Conservation (phyloP, 2,329 filamentous ascomycete genomes). For the Trichoderma endophyticum region DNA sequence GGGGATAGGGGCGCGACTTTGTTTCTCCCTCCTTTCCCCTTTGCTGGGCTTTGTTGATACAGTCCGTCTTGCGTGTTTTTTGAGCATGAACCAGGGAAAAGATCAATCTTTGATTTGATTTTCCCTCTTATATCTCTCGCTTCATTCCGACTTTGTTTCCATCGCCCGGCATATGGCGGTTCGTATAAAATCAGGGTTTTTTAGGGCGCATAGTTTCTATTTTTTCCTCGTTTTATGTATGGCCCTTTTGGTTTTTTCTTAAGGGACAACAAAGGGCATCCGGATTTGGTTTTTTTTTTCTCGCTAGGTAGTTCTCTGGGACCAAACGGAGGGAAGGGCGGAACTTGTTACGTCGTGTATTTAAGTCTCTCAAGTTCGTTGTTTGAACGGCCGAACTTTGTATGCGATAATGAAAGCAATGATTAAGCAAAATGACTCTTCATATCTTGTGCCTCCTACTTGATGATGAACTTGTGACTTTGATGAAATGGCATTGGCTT, state of each 20-base stretch:
- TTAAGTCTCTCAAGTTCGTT: constrained; percentile 7
- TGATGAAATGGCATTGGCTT: neutral
- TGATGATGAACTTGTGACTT: neutral
- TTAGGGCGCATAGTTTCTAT: constrained; percentile 8
- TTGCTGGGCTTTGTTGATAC: neutral
- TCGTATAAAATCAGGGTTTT: constrained; percentile 14
- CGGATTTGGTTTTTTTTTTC: neutral
- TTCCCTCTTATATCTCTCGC: neutral
- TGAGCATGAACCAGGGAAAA: neutral
- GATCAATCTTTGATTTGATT: neutral
- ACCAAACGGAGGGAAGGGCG: neutral
- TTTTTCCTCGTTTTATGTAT: neutral
- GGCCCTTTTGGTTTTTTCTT: neutral
- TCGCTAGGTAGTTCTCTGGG: neutral
- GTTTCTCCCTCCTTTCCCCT: neutral
- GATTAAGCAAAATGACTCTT: constrained; percentile 4
- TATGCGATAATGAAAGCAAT: constrained; percentile 20
- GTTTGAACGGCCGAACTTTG: constrained; percentile 4
- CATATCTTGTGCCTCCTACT: neutral
- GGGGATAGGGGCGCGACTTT: neutral
- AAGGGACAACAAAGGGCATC: neutral
- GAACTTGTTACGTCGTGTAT: constrained; percentile 13
- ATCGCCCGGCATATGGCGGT: constrained; percentile 3
- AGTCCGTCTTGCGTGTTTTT: neutral
- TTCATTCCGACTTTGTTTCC: neutral